Evolutionary conservation across 768 basidiomycete genomes (phyloP).

Genomic region (Naganishia onofrii): DNA sequence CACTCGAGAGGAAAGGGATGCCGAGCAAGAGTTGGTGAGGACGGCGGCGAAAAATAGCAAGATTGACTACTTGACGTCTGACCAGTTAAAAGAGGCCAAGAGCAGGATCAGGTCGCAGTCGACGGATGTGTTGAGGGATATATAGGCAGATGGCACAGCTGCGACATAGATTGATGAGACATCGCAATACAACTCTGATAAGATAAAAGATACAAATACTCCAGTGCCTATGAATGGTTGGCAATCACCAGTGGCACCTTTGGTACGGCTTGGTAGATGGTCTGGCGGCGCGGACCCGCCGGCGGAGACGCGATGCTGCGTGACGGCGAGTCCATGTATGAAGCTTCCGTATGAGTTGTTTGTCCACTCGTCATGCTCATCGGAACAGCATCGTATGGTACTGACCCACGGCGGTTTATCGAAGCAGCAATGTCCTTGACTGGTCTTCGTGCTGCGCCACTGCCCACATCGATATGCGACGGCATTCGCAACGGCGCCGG

Average conservation of each 20-base stretch:
- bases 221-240: background rate
- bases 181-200: background rate
- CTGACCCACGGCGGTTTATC: constrained; percentile 29
- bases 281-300: background rate
- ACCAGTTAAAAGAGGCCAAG: constrained; percentile 21
- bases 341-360: background rate
- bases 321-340: background rate
- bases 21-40: constrained; percentile 7
- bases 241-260: constrained; percentile 1
- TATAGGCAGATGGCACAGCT: background rate
- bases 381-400: background rate
- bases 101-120: constrained; percentile 13
- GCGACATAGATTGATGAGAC: background rate
- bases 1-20: constrained; percentile 6
- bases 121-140: constrained; percentile 11
- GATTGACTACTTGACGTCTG: constrained; percentile 19
- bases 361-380: background rate
- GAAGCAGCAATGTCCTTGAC: constrained; percentile 32
- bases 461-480: constrained; percentile 19
- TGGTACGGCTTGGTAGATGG: constrained; percentile 12
- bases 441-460: constrained; percentile 3
- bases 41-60: background rate
- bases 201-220: background rate
- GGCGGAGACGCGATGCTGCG: background rate
- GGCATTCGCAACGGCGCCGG: constrained; percentile 21